Evolutionary conservation across 2,329 filamentous ascomycete genomes (phyloP).

Genomic region (Ceratocystis ficicola): DNA sequence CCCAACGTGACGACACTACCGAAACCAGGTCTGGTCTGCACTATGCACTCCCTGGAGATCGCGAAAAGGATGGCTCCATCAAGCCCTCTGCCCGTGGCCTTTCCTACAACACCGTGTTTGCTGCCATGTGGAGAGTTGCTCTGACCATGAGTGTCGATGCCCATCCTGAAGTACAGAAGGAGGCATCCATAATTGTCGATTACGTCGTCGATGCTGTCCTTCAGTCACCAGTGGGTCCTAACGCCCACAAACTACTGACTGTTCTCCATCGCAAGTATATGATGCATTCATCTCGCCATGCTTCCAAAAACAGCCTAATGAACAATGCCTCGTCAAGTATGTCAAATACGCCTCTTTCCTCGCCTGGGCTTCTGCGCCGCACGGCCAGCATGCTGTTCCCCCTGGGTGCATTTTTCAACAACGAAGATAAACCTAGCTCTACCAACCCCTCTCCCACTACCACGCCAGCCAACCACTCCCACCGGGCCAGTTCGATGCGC

Average conservation of each 20-base stretch:
- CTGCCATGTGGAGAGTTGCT: constrained; percentile 87
- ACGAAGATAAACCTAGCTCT: constrained; percentile 35
- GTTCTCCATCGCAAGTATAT: constrained; percentile 50
- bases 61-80: constrained; percentile 46
- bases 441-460: constrained; percentile 26
- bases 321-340: constrained; percentile 25
- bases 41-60: constrained; percentile 44
- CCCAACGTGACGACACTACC: constrained; percentile 43
- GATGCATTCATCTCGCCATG: constrained; percentile 31
- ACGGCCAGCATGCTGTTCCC: constrained; percentile 53
- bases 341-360: constrained; percentile 36
- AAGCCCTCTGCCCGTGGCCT: constrained; percentile 46
- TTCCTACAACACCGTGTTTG: constrained; percentile 81
- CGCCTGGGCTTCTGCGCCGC: constrained; percentile 48
- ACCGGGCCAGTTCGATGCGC: constrained; percentile 27
- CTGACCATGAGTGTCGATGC: constrained; percentile 86
- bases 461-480: constrained; percentile 24
- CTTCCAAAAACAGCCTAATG: constrained; percentile 29
- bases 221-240: constrained; percentile 59
- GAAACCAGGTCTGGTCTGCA: constrained; percentile 52
- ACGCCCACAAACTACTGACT: constrained; percentile 60
- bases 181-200: constrained; percentile 76
- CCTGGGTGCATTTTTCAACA: constrained; percentile 38
- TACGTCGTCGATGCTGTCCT: constrained; percentile 68
- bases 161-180: constrained; percentile 80